Evolutionary conservation across 2,329 filamentous ascomycete genomes (phyloP).

Genomic region (Xylariales sp.): DNA sequence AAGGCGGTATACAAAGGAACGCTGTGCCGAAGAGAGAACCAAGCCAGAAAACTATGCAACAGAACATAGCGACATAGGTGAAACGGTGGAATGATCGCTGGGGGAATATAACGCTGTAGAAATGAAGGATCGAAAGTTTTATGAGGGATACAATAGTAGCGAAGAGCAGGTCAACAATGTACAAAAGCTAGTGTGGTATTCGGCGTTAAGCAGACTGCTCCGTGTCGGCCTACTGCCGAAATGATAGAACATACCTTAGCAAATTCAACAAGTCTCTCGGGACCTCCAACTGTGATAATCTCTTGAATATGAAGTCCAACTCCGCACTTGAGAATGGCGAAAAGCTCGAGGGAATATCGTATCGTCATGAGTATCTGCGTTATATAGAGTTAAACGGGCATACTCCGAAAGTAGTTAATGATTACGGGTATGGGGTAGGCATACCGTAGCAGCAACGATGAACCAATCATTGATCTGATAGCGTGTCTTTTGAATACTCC

Average conservation of each 20-base stretch:
- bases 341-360: no score
- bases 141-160: constrained; percentile 28
- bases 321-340: no score
- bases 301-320: no score
- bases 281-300: no score
- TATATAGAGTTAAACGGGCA: not conserved
- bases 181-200: not conserved
- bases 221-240: no score
- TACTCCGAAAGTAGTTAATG: not conserved
- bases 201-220: not conserved
- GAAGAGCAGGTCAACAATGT: constrained; percentile 32
- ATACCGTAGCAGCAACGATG: no score
- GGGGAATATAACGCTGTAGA: constrained; percentile 35
- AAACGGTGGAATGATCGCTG: constrained; percentile 12
- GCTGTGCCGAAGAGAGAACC: constrained; percentile 28
- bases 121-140: constrained; percentile 39
- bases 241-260: no score
- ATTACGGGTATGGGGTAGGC: no score
- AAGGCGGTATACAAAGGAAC: constrained; percentile 29
- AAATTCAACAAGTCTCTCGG: no score
- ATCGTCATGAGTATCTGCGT: no score
- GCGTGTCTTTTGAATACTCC: no score
- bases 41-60: constrained; percentile 27
- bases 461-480: no score
- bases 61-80: constrained; percentile 20